Conservation (phyloP, 2,329 filamentous ascomycete genomes). For the Colletotrichum siamense region DNA sequence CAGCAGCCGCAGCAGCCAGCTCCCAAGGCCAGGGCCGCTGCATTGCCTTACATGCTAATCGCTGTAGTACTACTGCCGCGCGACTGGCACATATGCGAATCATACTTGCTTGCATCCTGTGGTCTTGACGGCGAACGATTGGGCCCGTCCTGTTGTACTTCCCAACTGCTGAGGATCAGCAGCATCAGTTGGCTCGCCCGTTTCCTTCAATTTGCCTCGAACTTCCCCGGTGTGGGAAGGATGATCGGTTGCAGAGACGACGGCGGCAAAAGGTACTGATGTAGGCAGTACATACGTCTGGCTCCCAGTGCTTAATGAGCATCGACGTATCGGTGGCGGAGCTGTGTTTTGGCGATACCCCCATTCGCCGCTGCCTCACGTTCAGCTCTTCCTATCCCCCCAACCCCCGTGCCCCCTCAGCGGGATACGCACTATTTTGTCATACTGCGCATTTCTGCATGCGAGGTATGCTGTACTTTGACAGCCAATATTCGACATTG, state of each 20-base stretch:
- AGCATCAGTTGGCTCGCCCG: not conserved
- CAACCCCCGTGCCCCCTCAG: not conserved
- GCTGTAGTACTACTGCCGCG: slow-evolving; percentile 23
- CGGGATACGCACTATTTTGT: slow-evolving; percentile 10
- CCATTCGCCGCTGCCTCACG: not conserved
- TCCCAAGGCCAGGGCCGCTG: slow-evolving; percentile 17
- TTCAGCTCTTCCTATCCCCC: not conserved
- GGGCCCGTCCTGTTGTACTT: not conserved
- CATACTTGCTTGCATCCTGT: slow-evolving; percentile 47
- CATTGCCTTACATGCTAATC: slow-evolving; percentile 17
- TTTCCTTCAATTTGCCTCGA: not conserved
- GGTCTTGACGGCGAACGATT: slow-evolving; percentile 22
- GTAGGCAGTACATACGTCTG: not conserved
- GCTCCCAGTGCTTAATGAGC: not conserved
- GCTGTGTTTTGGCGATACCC: not conserved
- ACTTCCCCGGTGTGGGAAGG: not conserved
- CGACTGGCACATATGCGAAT: slow-evolving; percentile 40
- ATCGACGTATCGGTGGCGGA: not conserved
- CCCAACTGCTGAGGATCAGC: not conserved
- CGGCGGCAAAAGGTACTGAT: not conserved
- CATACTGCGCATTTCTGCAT: slow-evolving; percentile 14
- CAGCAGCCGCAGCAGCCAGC: not conserved
- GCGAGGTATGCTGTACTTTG: not conserved
- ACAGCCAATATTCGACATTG: not conserved
- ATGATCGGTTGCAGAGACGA: not conserved